Evolutionary conservation across 1,284 basidiomycete genomes (phyloP).

Genomic region (Leccinum cinnamomeum): DNA sequence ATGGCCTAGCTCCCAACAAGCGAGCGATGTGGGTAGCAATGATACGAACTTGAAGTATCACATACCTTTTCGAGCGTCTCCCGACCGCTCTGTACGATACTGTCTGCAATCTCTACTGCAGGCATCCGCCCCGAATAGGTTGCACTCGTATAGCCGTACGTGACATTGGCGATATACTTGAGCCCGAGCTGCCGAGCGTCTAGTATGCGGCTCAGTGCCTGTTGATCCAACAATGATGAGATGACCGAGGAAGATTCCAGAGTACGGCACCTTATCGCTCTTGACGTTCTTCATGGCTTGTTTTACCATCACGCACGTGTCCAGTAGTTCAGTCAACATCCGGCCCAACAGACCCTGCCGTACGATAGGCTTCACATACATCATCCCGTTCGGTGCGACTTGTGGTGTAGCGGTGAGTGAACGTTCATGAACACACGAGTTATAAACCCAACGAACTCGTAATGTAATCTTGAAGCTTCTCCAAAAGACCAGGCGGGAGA

Average conservation of each 20-base stretch:
- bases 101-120: slow-evolving; percentile 96
- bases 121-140: slow-evolving; percentile 97
- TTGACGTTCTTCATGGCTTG: slow-evolving; percentile 86
- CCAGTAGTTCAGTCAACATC: slow-evolving; percentile 92
- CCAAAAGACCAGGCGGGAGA: slow-evolving; percentile 67
- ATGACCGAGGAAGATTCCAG: background rate
- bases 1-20: slow-evolving; percentile 62
- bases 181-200: slow-evolving; percentile 88
- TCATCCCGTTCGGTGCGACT: slow-evolving; percentile 95
- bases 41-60: background rate
- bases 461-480: slow-evolving; percentile 71
- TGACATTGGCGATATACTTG: slow-evolving; percentile 88
- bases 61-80: slow-evolving; percentile 91
- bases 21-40: background rate
- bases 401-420: slow-evolving; percentile 6
- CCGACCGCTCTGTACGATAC: slow-evolving; percentile 94
- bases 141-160: slow-evolving; percentile 94
- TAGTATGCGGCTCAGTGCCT: slow-evolving; percentile 75
- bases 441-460: slow-evolving; percentile 49
- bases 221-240: background rate
- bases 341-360: slow-evolving; percentile 84
- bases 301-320: slow-evolving; percentile 98
- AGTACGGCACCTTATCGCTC: slow-evolving; percentile 59
- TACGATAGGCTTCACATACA: slow-evolving; percentile 87
- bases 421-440: background rate